These are phyloP conservation scores for Thuidium tamariscinum DNA, from an alignment of 225 moss, liverwort and hornwort species.

Conservation along the genomic window DNA sequence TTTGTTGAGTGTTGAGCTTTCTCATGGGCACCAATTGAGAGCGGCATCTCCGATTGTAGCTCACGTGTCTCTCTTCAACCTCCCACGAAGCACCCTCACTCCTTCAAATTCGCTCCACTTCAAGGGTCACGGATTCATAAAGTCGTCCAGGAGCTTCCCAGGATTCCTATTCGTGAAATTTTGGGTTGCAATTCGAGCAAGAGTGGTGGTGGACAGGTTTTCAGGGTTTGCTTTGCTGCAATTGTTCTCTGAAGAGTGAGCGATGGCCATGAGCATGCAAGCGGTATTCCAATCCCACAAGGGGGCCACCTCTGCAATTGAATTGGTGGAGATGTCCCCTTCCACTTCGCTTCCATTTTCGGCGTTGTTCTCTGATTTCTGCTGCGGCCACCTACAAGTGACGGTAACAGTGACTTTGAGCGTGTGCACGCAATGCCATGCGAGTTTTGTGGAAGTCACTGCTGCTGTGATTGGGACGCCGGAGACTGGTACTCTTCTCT, in stretches of 20 bases:
- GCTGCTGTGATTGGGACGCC: background rate
- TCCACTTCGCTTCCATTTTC: background rate
- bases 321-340: background rate
- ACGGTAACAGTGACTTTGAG: background rate
- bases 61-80: background rate
- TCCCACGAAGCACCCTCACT: too few species aligned
- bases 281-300: background rate
- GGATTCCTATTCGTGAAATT: background rate
- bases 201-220: background rate
- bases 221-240: background rate
- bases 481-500: background rate
- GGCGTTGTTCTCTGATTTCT: background rate
- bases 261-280: background rate
- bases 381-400: background rate
- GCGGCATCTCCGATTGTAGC: background rate
- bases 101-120: background rate
- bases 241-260: background rate
- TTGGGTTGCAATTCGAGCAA: background rate
- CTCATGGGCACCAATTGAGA: background rate
- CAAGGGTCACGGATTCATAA: background rate
- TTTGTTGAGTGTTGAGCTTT: background rate
- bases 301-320: background rate
- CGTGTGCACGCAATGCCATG: background rate
- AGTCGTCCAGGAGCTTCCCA: background rate
- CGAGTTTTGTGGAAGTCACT: background rate